Conservation (phyloP, 2,329 filamentous ascomycete genomes). For the Cryphonectria japonica region DNA sequence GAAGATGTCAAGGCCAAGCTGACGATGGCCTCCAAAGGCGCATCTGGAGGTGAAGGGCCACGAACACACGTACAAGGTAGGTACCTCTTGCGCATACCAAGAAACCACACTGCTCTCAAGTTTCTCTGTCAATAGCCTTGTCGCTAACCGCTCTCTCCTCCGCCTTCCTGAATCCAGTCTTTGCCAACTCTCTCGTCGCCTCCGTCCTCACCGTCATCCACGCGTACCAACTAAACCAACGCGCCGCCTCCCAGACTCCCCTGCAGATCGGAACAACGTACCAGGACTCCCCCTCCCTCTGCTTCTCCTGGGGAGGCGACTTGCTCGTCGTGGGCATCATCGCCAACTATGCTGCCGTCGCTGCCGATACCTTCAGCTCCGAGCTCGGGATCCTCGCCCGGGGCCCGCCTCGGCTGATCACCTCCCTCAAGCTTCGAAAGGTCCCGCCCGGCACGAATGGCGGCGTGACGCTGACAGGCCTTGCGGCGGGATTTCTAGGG, state of each 20-base stretch:
- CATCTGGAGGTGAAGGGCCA: constrained; percentile 76
- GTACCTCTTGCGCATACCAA: constrained; percentile 12
- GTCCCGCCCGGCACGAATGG: constrained; percentile 94
- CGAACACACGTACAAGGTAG: constrained; percentile 80
- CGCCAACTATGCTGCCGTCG: constrained; percentile 87
- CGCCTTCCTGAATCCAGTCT: constrained; percentile 47
- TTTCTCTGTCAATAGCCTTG: background rate
- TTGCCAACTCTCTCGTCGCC: constrained; percentile 84
- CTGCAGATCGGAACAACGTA: background rate
- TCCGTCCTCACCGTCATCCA: constrained; percentile 66
- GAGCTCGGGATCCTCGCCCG: constrained; percentile 90
- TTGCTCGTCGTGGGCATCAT: constrained; percentile 68
- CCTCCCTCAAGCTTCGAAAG: constrained; percentile 71
- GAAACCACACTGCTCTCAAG: background rate
- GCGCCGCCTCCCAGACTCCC: constrained; percentile 39
- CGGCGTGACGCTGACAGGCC: constrained; percentile 77
- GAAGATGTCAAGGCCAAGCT: constrained; percentile 81
- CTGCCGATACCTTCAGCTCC: constrained; percentile 92
- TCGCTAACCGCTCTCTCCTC: background rate
- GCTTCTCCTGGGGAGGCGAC: constrained; percentile 65
- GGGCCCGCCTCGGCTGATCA: constrained; percentile 80
- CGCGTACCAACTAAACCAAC: constrained; percentile 59
- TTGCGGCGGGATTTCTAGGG: constrained; percentile 74
- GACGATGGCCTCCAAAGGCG: constrained; percentile 76
- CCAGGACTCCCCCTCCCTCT: constrained; percentile 47